Conservation (phyloP, 768 basidiomycete species). For the Amanita fuliginea region DNA sequence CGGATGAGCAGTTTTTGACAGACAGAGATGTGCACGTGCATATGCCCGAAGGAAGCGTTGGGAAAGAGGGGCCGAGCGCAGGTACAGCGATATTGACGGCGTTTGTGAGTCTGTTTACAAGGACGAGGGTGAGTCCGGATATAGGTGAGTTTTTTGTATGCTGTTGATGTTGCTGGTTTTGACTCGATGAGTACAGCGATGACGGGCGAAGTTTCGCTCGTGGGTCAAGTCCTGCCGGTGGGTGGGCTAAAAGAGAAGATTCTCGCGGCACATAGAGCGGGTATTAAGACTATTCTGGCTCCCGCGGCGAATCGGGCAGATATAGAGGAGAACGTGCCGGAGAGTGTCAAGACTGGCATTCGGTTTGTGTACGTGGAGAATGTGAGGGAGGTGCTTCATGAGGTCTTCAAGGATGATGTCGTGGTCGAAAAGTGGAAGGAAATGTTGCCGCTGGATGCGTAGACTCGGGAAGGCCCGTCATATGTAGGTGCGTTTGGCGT, state of each 20-base stretch:
- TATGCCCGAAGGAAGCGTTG: conserved; percentile 91
- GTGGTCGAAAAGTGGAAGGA: conserved; percentile 59
- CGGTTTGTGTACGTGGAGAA: conserved; percentile 93
- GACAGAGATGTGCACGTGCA: conserved; percentile 91
- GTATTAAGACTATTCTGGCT: conserved; percentile 85
- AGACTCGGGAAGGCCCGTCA: background rate
- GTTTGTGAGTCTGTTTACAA: conserved; percentile 85
- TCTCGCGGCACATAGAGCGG: conserved; percentile 91
- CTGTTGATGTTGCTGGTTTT: background rate
- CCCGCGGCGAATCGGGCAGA: conserved; percentile 86
- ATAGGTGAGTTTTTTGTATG: conserved; percentile 48
- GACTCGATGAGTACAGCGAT: conserved; percentile 50
- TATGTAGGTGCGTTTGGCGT: background rate
- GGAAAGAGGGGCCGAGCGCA: conserved; percentile 94
- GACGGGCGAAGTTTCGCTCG: conserved; percentile 96
- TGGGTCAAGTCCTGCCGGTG: conserved; percentile 92
- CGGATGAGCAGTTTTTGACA: conserved; percentile 68
- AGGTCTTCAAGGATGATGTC: conserved; percentile 62
- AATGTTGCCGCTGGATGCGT: conserved; percentile 23
- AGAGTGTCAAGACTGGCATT: conserved; percentile 92
- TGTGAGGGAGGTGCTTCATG: conserved; percentile 79
- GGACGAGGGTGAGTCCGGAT: conserved; percentile 73
- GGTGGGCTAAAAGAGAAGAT: conserved; percentile 96
- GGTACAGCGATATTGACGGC: conserved; percentile 91
- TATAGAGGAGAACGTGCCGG: conserved; percentile 95